phyloP scores from a whole-genome alignment of 1,284 basidiomycete species.

The Exobasidium rhododendri region DNA sequence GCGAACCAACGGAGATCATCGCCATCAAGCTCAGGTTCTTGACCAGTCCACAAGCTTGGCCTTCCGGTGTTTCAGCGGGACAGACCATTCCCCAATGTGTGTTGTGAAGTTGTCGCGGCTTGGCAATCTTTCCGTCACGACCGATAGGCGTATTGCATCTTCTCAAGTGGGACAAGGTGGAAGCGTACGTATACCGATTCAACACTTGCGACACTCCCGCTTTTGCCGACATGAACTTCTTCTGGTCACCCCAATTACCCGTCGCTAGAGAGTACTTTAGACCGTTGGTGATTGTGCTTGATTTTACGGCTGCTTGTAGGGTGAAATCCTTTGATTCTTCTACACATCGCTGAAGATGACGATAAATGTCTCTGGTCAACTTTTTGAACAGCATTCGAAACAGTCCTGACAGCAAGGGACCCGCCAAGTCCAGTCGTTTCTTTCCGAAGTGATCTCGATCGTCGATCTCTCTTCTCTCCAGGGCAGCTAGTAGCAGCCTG shows the following conservation, averaged over 20 bases:
- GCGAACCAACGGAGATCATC: conserved; percentile 94
- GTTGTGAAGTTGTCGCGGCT: conserved; percentile 97
- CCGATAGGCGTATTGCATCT: conserved; percentile 98
- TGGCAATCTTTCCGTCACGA: conserved; percentile 97
- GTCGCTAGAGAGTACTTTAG: conserved; percentile 97
- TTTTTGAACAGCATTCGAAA: conserved; percentile 98
- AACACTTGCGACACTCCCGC: conserved; percentile 97
- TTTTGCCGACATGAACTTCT: conserved; percentile 91
- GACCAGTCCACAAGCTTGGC: conserved; percentile 96
- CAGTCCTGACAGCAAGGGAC: conserved; percentile 86
- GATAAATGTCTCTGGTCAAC: conserved; percentile 92
- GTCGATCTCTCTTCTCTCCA: conserved; percentile 92
- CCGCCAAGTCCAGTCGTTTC: conserved; percentile 93
- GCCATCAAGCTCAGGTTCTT: conserved; percentile 98
- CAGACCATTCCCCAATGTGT: conserved; percentile 99
- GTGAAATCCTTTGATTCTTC: conserved; percentile 96
- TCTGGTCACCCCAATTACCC: conserved; percentile 99
- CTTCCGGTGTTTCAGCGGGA: conserved; percentile 98
- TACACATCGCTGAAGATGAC: conserved; percentile 91
- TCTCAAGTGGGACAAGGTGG: conserved; percentile 93
- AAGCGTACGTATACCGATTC: conserved; percentile 97
- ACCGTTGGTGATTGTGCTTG: conserved; percentile 94
- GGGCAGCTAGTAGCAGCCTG: conserved; percentile 82
- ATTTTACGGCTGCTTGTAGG: conserved; percentile 82
- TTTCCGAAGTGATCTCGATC: conserved; percentile 99